Evolutionary conservation across 2,329 filamentous ascomycete genomes (phyloP).

Genomic region (Elsinoe perseae): DNA sequence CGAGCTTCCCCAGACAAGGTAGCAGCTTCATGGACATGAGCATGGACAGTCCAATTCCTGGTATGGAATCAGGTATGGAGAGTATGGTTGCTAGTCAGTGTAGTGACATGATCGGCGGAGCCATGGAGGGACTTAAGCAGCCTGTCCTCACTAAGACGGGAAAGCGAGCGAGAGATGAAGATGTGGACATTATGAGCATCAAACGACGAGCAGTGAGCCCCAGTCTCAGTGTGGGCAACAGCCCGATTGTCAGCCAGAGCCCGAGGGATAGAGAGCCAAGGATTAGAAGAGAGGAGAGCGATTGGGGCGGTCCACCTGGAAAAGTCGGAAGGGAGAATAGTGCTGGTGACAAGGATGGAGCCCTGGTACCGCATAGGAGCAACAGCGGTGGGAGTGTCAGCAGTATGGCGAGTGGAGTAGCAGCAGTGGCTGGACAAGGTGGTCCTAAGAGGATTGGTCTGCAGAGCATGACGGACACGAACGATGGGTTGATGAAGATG

Average conservation of each 20-base stretch:
- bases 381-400: slow-evolving; percentile 17
- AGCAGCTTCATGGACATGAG: slow-evolving; percentile 56
- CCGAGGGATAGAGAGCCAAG: slow-evolving; percentile 52
- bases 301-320: slow-evolving; percentile 13
- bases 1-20: slow-evolving; percentile 49
- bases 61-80: background rate
- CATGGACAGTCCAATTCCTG: slow-evolving; percentile 47
- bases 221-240: slow-evolving; percentile 74
- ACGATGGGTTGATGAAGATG: slow-evolving; percentile 93
- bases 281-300: slow-evolving; percentile 34
- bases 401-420: slow-evolving; percentile 12
- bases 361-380: slow-evolving; percentile 14
- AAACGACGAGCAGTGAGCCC: slow-evolving; percentile 89
- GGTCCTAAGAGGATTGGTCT: slow-evolving; percentile 59
- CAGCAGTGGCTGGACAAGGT: slow-evolving; percentile 21
- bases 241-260: slow-evolving; percentile 72
- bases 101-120: background rate
- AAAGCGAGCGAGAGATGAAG: slow-evolving; percentile 83
- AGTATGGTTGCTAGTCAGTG: background rate
- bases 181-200: slow-evolving; percentile 79
- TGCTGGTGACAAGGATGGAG: slow-evolving; percentile 5
- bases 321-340: background rate
- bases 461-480: slow-evolving; percentile 93
- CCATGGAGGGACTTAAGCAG: slow-evolving; percentile 8
- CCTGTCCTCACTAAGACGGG: slow-evolving; percentile 31